phyloP scores from a whole-genome alignment of 345 rosid species.

The Eucalyptus regnans region DNA sequence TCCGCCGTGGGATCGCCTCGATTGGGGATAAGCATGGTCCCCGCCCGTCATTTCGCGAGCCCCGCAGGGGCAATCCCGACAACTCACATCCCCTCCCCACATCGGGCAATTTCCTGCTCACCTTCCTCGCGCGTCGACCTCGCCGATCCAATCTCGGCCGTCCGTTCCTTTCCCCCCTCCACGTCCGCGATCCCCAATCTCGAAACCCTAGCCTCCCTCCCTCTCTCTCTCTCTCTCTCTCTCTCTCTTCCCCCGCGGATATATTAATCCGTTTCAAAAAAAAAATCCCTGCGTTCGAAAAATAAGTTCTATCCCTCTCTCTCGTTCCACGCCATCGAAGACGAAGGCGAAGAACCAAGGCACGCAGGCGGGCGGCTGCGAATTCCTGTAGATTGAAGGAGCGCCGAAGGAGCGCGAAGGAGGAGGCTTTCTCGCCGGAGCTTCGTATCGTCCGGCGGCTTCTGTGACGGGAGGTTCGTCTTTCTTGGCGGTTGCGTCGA shows the following conservation, averaged over 20 bases:
- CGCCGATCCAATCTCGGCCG: neutral
- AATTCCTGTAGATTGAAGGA: neutral
- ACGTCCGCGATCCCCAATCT: constrained; percentile 31
- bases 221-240: neutral
- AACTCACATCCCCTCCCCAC: neutral
- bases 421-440: neutral
- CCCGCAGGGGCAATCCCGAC: constrained; percentile 5
- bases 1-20: neutral
- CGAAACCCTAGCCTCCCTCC: constrained; percentile 30
- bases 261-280: neutral
- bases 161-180: neutral
- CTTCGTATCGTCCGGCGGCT: neutral
- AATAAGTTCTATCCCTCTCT: neutral
- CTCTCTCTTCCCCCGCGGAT: neutral
- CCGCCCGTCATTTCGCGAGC: neutral
- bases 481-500: neutral
- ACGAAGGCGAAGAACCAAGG: neutral
- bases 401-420: neutral
- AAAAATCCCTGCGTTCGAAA: neutral
- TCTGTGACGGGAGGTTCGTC: neutral
- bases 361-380: neutral
- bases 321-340: neutral
- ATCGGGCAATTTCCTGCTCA: constrained; percentile 9
- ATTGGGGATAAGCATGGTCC: neutral
- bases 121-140: neutral